Evolutionary conservation across 108 stramenopile genomes (phyloP).

Genomic region (Fragilaria crotonensis): DNA sequence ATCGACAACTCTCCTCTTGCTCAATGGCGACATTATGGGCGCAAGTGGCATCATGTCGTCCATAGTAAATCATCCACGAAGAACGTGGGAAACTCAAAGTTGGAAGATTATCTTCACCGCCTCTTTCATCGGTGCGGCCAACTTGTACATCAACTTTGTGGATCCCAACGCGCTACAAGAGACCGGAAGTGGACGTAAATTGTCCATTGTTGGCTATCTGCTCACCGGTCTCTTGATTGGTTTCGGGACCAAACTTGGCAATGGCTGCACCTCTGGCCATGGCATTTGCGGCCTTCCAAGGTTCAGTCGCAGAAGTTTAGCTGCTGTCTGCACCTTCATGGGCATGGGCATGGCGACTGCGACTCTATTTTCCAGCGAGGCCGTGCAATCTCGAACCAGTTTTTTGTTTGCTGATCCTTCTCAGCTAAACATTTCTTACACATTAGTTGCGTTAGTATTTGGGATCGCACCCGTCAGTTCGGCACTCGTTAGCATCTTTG

Average conservation of each 20-base stretch:
- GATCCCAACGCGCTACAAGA: neutral
- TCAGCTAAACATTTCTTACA: neutral
- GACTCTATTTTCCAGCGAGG: neutral
- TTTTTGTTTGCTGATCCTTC: neutral
- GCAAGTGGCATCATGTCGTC: slow-evolving; percentile 44
- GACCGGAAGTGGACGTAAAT: neutral
- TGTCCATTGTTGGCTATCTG: slow-evolving; percentile 28
- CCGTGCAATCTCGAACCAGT: no score
- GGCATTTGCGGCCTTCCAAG: slow-evolving; percentile 83
- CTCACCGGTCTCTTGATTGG: slow-evolving; percentile 64
- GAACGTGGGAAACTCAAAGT: slow-evolving; percentile 19
- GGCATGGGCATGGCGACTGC: slow-evolving; percentile 38
- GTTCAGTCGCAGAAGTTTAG: slow-evolving; percentile 57
- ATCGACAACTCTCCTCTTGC: slow-evolving; percentile 41
- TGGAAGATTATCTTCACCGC: slow-evolving; percentile 55
- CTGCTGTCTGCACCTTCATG: no score
- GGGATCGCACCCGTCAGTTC: neutral
- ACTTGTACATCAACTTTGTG: neutral
- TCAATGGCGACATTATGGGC: slow-evolving; percentile 64
- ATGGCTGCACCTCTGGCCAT: slow-evolving; percentile 68
- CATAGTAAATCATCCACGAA: slow-evolving; percentile 22
- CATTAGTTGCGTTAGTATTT: neutral
- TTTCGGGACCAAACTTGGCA: slow-evolving; percentile 57
- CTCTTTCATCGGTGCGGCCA: slow-evolving; percentile 16
- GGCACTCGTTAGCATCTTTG: neutral